Base-by-base conservation (phyloP, 345 rosid species). In the Moringa oleifera region DNA sequence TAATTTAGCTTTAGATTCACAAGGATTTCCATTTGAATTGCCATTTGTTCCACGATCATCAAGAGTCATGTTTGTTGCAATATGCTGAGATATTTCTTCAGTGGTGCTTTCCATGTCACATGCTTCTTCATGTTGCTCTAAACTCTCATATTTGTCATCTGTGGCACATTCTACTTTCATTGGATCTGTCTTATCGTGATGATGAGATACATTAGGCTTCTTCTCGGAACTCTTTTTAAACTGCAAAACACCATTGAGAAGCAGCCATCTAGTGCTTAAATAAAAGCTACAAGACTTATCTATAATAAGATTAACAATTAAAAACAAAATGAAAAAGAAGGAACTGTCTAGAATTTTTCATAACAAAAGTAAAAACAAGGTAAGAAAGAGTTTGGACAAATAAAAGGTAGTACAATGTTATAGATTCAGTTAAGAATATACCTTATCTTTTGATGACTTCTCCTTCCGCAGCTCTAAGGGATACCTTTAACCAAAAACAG, bases 391-490 rank as follows among this genome's bases (percentile, higher is more conserved):
- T 12, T 51, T 36, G 25, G 36, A 23, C 19, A 65, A 37, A 23
- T n/a, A n/a, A 67, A 22, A 41, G 13, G 12, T 41, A 11, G 33
- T 28, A 8, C 51, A 57, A 25, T 19, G 33, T 28, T 28, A 28
- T 2, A 28, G 5, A 28, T 28, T 28, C 8, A 41, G 6, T 7
- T 41, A 41, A 4, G 12, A 9, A 11, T 62, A 23, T 79, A 93
- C 98, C 94, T 86, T 89, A 72, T 80, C 95, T 75, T 87, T 93
- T 59, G 94, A 76, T 59, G 94, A 83, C 78, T 89, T 89, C 73
- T 83, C 97, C 81, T 89, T 93, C 63, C 98, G 75, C 51, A 93
- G 75, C 84, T 93, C 98, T 72, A 93, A 68, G 7, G 98, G 98
- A 60, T 93, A 90, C 98, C 98, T 92, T n/a, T n/a, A 58, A 18